These are phyloP conservation scores for Cavenderia fasciculata DNA, from an alignment of 78 protist species.

Conservation along the genomic window DNA sequence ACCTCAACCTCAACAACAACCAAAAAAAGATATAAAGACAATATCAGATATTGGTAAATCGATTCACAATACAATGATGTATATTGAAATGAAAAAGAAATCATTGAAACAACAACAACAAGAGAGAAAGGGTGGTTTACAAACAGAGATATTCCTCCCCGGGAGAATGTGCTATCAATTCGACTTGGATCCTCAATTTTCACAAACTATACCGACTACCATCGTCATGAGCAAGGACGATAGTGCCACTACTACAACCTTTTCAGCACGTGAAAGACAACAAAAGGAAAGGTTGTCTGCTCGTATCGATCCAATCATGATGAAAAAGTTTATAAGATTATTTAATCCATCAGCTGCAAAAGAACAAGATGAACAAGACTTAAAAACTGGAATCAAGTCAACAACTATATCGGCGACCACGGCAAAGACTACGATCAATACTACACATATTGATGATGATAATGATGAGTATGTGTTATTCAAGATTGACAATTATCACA, in stretches of 20 bases:
- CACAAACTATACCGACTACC: slow-evolving; percentile 41
- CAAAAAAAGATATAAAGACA: neutral
- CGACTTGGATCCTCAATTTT: slow-evolving; percentile 59
- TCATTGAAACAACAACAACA: neutral
- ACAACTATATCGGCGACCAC: neutral
- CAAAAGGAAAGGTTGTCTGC: neutral
- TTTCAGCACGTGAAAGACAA: too few relatives aligned
- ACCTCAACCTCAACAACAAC: neutral
- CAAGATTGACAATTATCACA: neutral
- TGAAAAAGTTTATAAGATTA: neutral
- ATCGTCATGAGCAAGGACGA: slow-evolving; percentile 28
- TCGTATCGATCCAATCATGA: neutral
- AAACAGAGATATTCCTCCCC: slow-evolving; percentile 18
- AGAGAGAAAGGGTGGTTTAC: neutral
- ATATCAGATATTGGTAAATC: neutral
- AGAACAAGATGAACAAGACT: neutral
- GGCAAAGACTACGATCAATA: neutral
- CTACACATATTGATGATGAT: neutral
- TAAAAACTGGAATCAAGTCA: neutral
- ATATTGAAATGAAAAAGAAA: neutral
- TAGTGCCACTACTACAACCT: too few relatives aligned
- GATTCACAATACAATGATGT: neutral
- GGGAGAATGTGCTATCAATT: slow-evolving; percentile 48
- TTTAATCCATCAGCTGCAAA: slow-evolving; percentile 18
- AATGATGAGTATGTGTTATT: neutral